Evolutionary conservation across 1,284 basidiomycete species (phyloP).

Genomic region (Naganishia sp.): DNA sequence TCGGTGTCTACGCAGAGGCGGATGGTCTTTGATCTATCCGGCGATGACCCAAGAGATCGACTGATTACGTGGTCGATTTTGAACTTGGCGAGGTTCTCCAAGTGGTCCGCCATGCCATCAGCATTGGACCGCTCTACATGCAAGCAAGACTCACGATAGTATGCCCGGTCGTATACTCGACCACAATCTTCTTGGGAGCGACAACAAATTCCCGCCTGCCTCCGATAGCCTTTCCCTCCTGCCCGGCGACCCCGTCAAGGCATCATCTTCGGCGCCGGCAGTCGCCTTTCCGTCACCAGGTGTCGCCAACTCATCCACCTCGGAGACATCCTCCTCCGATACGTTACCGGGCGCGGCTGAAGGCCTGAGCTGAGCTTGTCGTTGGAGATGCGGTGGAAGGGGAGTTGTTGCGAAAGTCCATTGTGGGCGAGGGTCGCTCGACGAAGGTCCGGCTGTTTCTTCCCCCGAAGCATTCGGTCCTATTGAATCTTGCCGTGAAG

Average conservation of each 20-base stretch:
- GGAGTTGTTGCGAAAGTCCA: constrained; percentile 15
- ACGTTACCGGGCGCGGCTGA: neutral
- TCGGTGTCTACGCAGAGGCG: neutral
- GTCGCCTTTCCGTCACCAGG: neutral
- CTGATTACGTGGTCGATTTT: constrained; percentile 1
- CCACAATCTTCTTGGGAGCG: constrained; percentile 16
- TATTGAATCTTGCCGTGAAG: too few species aligned
- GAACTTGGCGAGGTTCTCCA: constrained; percentile 3
- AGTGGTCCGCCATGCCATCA: neutral
- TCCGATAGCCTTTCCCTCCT: constrained; percentile 4
- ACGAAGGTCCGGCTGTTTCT: neutral
- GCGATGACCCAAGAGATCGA: neutral
- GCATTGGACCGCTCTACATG: neutral
- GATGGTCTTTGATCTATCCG: too few species aligned
- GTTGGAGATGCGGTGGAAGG: constrained; percentile 1
- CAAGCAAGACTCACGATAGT: neutral
- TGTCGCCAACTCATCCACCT: constrained; percentile 18
- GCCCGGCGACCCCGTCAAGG: neutral
- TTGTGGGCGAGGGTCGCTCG: neutral
- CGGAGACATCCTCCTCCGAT: constrained; percentile 4
- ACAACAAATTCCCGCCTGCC: constrained; percentile 1
- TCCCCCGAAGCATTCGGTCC: neutral
- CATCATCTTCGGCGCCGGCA: neutral
- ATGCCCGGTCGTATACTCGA: constrained; percentile 19
- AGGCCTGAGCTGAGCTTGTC: constrained; percentile 5